These are phyloP conservation scores for Fusarium poae DNA, from an alignment of 2,329 filamentous ascomycete species.

Conservation along the genomic window DNA sequence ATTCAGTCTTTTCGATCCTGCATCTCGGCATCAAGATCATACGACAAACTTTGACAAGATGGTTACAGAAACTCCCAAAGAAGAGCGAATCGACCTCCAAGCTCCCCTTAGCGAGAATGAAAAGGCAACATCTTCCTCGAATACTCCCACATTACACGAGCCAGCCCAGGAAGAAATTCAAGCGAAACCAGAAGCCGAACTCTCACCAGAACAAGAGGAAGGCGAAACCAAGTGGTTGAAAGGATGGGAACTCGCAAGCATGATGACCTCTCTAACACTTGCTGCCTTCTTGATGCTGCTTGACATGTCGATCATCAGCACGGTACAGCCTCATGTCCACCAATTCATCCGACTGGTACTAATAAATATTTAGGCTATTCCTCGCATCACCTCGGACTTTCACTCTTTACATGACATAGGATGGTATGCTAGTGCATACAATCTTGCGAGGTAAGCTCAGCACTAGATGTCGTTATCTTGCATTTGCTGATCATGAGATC, in stretches of 20 bases:
- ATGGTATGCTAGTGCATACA: conserved; percentile 67
- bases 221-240: conserved; percentile 37
- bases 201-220: conserved; percentile 18
- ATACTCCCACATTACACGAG: conserved; percentile 40
- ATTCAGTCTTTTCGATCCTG: not conserved
- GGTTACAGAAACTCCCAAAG: not conserved
- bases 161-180: conserved; percentile 15
- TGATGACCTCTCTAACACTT: conserved; percentile 56
- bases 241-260: conserved; percentile 52
- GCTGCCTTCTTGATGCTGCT: conserved; percentile 63
- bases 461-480: conserved; percentile 25
- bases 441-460: conserved; percentile 57
- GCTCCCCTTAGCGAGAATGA: conserved; percentile 1
- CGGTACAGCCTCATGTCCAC: conserved; percentile 50
- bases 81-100: not conserved
- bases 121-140: conserved; percentile 24
- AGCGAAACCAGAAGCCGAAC: conserved; percentile 16
- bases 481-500: conserved; percentile 38
- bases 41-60: conserved; percentile 6
- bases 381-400: conserved; percentile 64
- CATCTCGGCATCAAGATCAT: not conserved
- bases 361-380: conserved; percentile 56
- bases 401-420: conserved; percentile 66
- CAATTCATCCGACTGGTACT: conserved; percentile 4
- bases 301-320: conserved; percentile 67